A percentile compares a stretch with the other conserved stretches of the same genome.
These are phyloP conservation scores for Tympanopsis confertula DNA, from an alignment of 2,329 filamentous ascomycete species.

Conservation along the genomic window DNA sequence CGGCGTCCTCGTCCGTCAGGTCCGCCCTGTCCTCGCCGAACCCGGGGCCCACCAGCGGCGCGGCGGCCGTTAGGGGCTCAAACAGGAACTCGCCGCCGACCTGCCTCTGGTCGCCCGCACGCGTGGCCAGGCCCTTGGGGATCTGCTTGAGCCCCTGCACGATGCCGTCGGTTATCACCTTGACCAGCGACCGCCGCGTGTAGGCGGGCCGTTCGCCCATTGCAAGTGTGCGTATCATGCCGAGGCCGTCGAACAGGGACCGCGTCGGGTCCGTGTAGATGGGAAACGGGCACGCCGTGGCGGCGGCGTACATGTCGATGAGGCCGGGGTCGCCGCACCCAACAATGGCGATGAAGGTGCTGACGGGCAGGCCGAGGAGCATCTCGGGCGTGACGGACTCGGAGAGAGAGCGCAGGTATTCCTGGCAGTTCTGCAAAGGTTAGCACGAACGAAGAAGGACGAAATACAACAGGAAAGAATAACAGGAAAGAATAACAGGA, in stretches of 20 bases:
- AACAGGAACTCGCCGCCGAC: constrained; percentile 74
- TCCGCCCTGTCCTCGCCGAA: constrained; percentile 6
- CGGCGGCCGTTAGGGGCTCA: constrained; percentile 37
- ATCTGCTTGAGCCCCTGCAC: constrained; percentile 48
- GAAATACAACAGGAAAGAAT: constrained; percentile 1
- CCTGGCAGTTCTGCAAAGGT: constrained; percentile 55
- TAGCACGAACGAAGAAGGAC: constrained; percentile 6
- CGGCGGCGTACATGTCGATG: constrained; percentile 53
- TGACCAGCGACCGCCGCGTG: constrained; percentile 41
- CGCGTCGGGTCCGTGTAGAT: constrained; percentile 66
- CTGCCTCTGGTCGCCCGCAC: constrained; percentile 55
- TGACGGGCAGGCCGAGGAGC: constrained; percentile 36
- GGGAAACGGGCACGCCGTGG: constrained; percentile 58
- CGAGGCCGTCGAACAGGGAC: constrained; percentile 53
- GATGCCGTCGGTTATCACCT: constrained; percentile 36
- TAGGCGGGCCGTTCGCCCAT: constrained; percentile 53
- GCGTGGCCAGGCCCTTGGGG: constrained; percentile 42
- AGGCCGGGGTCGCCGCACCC: constrained; percentile 61
- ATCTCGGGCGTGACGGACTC: constrained; percentile 39
- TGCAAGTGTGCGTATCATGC: constrained; percentile 54
- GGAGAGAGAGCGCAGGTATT: constrained; percentile 55
- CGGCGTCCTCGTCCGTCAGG: constrained; percentile 9
- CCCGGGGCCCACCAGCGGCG: constrained; percentile 19
- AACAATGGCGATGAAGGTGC: constrained; percentile 56
- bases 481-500: background rate